Conservation (phyloP, 75 land plant species). For the Pinus albicaulis region DNA sequence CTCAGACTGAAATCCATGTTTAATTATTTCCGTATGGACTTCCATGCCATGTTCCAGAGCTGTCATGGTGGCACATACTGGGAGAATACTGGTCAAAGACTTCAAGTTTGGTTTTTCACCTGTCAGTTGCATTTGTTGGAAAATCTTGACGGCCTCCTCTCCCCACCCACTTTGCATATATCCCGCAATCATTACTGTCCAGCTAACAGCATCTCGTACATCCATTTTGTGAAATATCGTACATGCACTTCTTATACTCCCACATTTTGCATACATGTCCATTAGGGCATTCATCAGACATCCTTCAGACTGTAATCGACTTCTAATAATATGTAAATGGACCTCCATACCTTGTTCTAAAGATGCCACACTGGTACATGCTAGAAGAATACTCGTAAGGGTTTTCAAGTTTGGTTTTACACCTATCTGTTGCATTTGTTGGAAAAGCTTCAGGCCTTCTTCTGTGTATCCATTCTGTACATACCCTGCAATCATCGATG, state of each 20-base stretch:
- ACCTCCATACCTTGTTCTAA: conserved; percentile 17
- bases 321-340: conserved; percentile 13
- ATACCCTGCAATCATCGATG: conserved; percentile 23
- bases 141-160: conserved; percentile 6
- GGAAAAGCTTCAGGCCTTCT: conserved; percentile 4
- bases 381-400: conserved; percentile 9
- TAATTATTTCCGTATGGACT: conserved; percentile 8
- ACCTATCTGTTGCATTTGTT: conserved; percentile 3
- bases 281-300: conserved; percentile 14
- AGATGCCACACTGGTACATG: conserved; percentile 9
- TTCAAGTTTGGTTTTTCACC: conserved; percentile 5
- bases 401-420: conserved; percentile 14
- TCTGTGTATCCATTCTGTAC: conserved; percentile 19
- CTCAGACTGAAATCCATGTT: conserved; percentile 12
- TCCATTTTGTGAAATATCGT: conserved; percentile 3
- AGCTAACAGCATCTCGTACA: conserved; percentile 16
- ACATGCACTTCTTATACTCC: conserved; percentile 6
- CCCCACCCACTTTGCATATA: conserved; percentile 15
- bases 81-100: conserved; percentile 4
- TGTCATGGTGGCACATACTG: conserved; percentile 3
- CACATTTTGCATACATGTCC: conserved; percentile 31
- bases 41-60: conserved; percentile 4
- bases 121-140: conserved; percentile 19
- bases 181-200: conserved; percentile 30
- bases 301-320: not conserved